Evolutionary conservation across 2,329 filamentous ascomycete genomes (phyloP).

Genomic region (Cladosporium oxysporum): DNA sequence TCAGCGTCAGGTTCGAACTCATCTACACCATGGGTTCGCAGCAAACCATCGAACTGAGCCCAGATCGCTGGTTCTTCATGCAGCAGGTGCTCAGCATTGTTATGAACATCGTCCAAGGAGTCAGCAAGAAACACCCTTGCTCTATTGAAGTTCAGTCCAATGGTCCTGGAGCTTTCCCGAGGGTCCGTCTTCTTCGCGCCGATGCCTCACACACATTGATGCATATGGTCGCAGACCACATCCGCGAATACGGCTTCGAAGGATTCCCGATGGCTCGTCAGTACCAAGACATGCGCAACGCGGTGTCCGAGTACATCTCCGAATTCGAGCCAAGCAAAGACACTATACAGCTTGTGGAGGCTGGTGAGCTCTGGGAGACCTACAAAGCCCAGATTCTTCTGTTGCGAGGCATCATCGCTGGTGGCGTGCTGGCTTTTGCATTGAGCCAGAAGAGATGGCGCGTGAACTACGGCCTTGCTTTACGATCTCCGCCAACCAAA

Average conservation of each 20-base stretch:
- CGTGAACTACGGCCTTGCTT: conserved; percentile 57
- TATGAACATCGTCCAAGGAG: not conserved
- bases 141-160: conserved; percentile 23
- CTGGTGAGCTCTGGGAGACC: conserved; percentile 23
- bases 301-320: conserved; percentile 25
- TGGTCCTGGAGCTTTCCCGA: conserved; percentile 49
- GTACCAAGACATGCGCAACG: conserved; percentile 19
- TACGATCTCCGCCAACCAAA: conserved; percentile 48
- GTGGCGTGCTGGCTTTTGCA: conserved; percentile 60
- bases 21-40: conserved; percentile 49
- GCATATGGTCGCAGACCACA: conserved; percentile 33
- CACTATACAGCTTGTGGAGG: conserved; percentile 22
- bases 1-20: conserved; percentile 45
- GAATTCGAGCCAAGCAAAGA: conserved; percentile 17
- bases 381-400: conserved; percentile 50
- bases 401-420: conserved; percentile 63
- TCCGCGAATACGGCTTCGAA: conserved; percentile 34
- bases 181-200: conserved; percentile 56
- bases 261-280: conserved; percentile 27
- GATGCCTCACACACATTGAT: conserved; percentile 39
- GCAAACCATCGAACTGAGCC: conserved; percentile 43
- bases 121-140: conserved; percentile 22
- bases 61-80: conserved; percentile 42
- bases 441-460: conserved; percentile 66
- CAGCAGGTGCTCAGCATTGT: conserved; percentile 41